Conservation (phyloP, 2,329 filamentous ascomycete genomes). For the Arachnomyces sp. region DNA sequence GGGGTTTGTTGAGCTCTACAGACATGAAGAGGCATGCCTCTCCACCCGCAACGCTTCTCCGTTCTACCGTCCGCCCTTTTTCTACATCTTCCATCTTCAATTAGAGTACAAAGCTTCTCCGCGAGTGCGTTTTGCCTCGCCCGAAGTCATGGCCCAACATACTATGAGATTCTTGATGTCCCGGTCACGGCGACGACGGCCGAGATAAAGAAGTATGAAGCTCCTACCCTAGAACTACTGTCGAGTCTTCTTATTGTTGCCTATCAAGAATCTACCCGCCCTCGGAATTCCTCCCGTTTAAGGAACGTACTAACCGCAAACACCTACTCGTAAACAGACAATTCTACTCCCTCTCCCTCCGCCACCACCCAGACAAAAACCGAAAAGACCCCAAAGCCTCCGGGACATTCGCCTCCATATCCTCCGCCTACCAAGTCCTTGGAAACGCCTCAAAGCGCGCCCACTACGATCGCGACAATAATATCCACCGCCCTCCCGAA, state of each 20-base stretch:
- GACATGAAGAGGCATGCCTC: constrained; percentile 56
- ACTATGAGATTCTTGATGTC: constrained; percentile 80
- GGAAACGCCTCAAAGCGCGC: constrained; percentile 65
- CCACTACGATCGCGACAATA: constrained; percentile 63
- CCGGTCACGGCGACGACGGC: constrained; percentile 57
- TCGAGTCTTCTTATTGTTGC: not conserved
- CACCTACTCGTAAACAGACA: constrained; percentile 29
- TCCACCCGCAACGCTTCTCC: constrained; percentile 28
- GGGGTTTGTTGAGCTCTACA: too few species aligned
- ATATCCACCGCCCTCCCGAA: constrained; percentile 25
- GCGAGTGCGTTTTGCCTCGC: constrained; percentile 26
- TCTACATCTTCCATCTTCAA: constrained; percentile 9
- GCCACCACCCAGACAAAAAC: constrained; percentile 89
- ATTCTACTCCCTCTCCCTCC: constrained; percentile 88
- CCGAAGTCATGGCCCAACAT: constrained; percentile 44
- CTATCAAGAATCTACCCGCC: constrained; percentile 3
- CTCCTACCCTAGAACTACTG: constrained; percentile 1
- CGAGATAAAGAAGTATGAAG: constrained; percentile 82
- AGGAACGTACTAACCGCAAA: not conserved
- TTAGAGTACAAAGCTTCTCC: constrained; percentile 35
- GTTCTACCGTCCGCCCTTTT: constrained; percentile 11
- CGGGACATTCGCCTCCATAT: constrained; percentile 72
- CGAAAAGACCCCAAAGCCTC: constrained; percentile 64
- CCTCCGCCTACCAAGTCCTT: constrained; percentile 74
- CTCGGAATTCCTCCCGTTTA: not conserved